Base-by-base conservation (phyloP, 2,329 filamentous ascomycete species). In the Colletotrichum endophyticum region DNA sequence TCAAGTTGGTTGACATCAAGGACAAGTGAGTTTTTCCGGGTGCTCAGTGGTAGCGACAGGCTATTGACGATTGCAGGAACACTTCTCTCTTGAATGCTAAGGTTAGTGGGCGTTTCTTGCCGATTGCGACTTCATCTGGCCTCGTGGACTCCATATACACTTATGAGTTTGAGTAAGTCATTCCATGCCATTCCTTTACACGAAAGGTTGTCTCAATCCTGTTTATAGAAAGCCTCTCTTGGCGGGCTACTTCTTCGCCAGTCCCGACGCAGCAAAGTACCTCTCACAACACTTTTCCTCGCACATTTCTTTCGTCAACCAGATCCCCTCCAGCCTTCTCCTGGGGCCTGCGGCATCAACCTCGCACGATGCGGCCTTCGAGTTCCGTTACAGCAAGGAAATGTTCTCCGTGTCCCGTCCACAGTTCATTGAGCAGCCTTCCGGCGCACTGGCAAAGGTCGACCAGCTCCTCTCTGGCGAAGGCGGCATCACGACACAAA, bases 221-320 rank as follows among this genome's bases (percentile, higher is more conserved):
- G 15, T 22, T 53, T 7, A 78, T 79, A 70, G 80, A 79, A 62
- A 76, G 72, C 84, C 1, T 79, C 66, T 78, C 12, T 72, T 79
- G 19, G 89, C 89, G 25, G 84, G 87, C 4, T 92, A 91, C 78
- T 84, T 90, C 77, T 93, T 92, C 80, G 87, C 88, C 12, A 84
- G 84, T 27, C 84, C 87, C 0, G 77, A 84, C 3, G 83, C 88
- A 4, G 90, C 88, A 19, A 93, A 93, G 80, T 94, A 93, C 77
- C 84, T 93, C 6, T 85, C 87, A 9, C 90, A 93, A 78, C 92
- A 90, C 81, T 83, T 93, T 44, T 79, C 85, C 11, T 85, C 90
- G 4, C 83, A 88, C 15, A 80, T 88, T 1, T 88, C 89, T 0
- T 90, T 89, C 80, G 84, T 91, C 72, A 93, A 93, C 80, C 88